Base-by-base conservation (phyloP, 1,139 yeast species). In the Suhomyces bribrorum region DNA sequence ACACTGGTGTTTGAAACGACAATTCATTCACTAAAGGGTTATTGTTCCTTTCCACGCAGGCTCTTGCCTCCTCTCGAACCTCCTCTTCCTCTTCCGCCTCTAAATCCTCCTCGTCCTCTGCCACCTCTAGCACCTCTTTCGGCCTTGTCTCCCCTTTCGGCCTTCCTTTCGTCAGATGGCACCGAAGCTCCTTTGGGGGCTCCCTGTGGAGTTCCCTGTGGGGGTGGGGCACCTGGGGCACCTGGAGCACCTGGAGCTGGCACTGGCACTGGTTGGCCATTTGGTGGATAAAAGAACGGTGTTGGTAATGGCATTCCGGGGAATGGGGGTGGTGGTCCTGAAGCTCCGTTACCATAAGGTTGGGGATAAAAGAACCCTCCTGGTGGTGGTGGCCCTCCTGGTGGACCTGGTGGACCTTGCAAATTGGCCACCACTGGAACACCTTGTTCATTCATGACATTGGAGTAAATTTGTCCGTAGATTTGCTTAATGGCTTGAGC, bases 391-490 rank as follows among this genome's bases (percentile, higher is more conserved):
- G 48, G 31, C 14, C 18, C 28, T n/a, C 37, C 37, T 15, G 24
- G 34, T 5, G 34, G 38, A 11, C n/a, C 32, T 12, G 16, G 26
- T n/a, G 30, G 22, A 14, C n/a, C 28, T 14, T 26, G 14, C 20
- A 22, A n/a, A 24, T 46, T 52, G 14, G 32, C 26, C 2, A 48
- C 41, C 9, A 27, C 41, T 16, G 48, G 48, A 9, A 38, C 47
- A 3, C 38, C 39, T 3, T 70, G 73, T 44, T 68, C 75, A 46
- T 60, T 59, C 75, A 71, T 68, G 28, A 66, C 70, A 41, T 64
- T 59, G 43, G 66, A 62, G 53, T 68, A 69, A 31, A 76, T 72
- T 37, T 75, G 77, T 1, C 77, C 77, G 38, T 79, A 66, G 35
- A 74, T 69, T 45, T 66, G 73, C 46, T 72, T 72, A 35, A 73